Conservation (phyloP, 2,329 filamentous ascomycete species). For the Lachnellula hyalina region DNA sequence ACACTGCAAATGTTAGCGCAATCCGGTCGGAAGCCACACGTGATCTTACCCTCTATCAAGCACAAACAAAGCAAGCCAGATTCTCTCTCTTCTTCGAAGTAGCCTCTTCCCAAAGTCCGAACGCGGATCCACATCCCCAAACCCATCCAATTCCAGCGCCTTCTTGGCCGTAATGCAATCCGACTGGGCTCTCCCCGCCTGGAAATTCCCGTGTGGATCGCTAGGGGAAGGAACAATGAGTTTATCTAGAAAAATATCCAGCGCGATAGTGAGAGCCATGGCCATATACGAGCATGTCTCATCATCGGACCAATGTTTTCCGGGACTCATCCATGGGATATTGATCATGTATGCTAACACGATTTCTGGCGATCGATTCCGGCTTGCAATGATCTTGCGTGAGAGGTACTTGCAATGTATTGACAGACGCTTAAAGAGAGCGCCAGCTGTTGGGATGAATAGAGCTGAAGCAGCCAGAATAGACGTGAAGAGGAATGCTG, state of each 20-base stretch:
- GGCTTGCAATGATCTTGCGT: slow-evolving; percentile 53
- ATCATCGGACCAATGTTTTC: slow-evolving; percentile 63
- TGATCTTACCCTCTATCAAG: slow-evolving; percentile 57
- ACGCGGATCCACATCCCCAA: slow-evolving; percentile 53
- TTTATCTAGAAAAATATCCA: slow-evolving; percentile 67
- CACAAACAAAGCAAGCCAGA: slow-evolving; percentile 68
- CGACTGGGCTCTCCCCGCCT: slow-evolving; percentile 50
- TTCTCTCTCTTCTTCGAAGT: slow-evolving; percentile 59
- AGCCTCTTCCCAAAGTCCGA: slow-evolving; percentile 58
- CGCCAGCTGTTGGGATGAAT: slow-evolving; percentile 58
- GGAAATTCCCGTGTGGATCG: slow-evolving; percentile 40
- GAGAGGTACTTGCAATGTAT: slow-evolving; percentile 60
- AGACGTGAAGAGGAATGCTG: slow-evolving; percentile 67
- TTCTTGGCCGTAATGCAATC: slow-evolving; percentile 64
- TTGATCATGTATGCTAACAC: slow-evolving; percentile 72
- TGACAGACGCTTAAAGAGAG: slow-evolving; percentile 60
- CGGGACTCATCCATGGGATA: slow-evolving; percentile 69
- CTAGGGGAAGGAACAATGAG: slow-evolving; percentile 51
- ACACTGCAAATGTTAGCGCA: slow-evolving; percentile 40
- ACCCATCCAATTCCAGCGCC: slow-evolving; percentile 63
- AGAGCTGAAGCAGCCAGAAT: slow-evolving; percentile 63
- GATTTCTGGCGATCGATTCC: slow-evolving; percentile 66
- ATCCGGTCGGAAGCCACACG: background rate
- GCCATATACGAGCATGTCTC: slow-evolving; percentile 68
- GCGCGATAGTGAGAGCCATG: slow-evolving; percentile 62